Evolutionary conservation across 139 green algal genomes (phyloP).

Genomic region (Choricystis sp.): DNA sequence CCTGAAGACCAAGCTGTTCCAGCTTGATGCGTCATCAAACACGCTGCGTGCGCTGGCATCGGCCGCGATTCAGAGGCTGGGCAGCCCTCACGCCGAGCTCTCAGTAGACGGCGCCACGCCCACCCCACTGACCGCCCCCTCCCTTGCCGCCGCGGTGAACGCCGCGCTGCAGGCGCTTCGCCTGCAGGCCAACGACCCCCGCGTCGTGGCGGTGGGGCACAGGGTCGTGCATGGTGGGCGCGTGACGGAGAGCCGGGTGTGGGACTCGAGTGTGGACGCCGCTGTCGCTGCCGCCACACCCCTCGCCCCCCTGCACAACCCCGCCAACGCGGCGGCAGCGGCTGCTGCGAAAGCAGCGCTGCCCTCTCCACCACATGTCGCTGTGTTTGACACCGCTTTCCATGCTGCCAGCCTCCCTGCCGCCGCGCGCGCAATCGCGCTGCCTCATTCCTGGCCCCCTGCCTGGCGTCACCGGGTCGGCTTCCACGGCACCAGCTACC

Average conservation of each 20-base stretch:
- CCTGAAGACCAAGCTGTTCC: not conserved
- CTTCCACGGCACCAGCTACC: not conserved
- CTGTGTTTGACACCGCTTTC: not conserved
- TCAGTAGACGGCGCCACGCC: too few species aligned
- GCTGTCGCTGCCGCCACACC: not conserved
- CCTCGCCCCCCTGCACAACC: not conserved
- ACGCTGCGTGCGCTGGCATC: too few species aligned
- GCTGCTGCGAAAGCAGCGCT: not conserved
- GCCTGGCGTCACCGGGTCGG: not conserved
- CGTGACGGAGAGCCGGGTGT: not conserved
- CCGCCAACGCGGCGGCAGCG: too few species aligned
- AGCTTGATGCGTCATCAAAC: too few species aligned
- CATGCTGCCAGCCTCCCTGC: not conserved
- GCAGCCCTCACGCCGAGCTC: too few species aligned
- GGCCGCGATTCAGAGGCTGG: too few species aligned
- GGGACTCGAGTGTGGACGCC: not conserved
- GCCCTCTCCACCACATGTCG: not conserved
- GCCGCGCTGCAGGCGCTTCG: not conserved
- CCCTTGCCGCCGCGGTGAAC: not conserved
- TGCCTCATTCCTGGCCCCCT: not conserved
- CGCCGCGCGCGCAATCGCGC: too few species aligned
- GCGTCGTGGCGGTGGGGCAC: not conserved
- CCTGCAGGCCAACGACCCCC: not conserved
- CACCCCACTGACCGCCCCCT: not conserved
- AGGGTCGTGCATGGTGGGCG: not conserved